These are phyloP conservation scores for Pseudogymnoascus sp. DNA, from an alignment of 2,329 filamentous ascomycete species.

Conservation along the genomic window DNA sequence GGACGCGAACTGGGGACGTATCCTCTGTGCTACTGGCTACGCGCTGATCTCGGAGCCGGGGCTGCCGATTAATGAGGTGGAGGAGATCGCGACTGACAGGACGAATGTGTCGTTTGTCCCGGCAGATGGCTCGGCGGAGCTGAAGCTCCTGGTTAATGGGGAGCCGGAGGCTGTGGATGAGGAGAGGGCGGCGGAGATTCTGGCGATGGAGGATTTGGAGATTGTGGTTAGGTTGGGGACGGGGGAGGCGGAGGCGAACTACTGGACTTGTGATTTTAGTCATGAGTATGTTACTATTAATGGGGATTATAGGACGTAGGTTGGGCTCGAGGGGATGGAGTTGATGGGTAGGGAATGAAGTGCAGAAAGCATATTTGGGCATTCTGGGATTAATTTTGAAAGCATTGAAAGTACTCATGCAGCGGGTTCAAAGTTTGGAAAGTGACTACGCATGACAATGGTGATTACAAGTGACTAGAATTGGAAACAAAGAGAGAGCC, in stretches of 20 bases:
- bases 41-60: conserved; percentile 55
- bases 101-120: conserved; percentile 77
- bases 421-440: background rate
- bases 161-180: conserved; percentile 78
- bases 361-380: background rate
- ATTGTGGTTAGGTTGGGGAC: conserved; percentile 70
- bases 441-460: background rate
- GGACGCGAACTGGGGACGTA: conserved; percentile 97
- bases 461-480: too few relatives aligned
- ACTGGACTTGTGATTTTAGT: conserved; percentile 84
- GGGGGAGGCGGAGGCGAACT: conserved; percentile 60
- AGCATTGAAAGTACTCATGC: background rate
- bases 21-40: conserved; percentile 91
- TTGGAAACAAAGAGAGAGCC: too few relatives aligned
- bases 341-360: background rate
- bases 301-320: conserved; percentile 58
- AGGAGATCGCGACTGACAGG: conserved; percentile 58
- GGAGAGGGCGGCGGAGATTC: conserved; percentile 66
- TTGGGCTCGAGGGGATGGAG: conserved; percentile 25
- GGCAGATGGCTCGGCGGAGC: conserved; percentile 66
- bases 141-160: conserved; percentile 70
- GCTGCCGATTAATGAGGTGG: conserved; percentile 50
- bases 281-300: conserved; percentile 70
- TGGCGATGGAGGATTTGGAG: conserved; percentile 72
- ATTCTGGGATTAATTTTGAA: background rate